Evolutionary conservation across 306 rosid genomes (phyloP), one percentile per base, ranked within the genome.

Genomic region (Rosa chinensis): DNA sequence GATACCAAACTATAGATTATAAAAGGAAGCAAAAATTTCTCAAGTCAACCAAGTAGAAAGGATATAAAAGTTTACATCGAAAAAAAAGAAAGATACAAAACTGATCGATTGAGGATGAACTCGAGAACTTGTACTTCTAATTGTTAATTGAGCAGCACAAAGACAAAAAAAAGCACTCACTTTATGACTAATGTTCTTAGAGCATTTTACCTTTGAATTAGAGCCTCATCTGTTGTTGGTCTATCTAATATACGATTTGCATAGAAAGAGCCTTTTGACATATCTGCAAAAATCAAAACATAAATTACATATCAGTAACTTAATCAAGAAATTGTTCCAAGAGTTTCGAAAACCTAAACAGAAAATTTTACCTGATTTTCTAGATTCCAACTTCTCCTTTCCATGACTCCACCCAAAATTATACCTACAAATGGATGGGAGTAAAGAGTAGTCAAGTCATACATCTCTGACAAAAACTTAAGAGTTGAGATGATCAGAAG

Each of bases 401-500:
- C 98, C 99, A 82, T 95, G 99, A 84, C 97, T 95, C 99, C 99
- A 95, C 72, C 99, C 99, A 86, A 91, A 89, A 84, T 93, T 92
- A 87, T 95, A 95, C 90, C 99, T 92, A 73, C 59, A 73, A 78
- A 78, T 81, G 73, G 72, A 81, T 14, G 81, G 73, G 73, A 56
- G 67, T 44, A 82, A 79, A 74, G 77, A 67, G 53, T 79, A 61
- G 40, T 47, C 16, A 37, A 77, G 61, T 76, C 48, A 82, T 45
- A 42, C 47, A 72, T 25, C 28, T 72, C 39, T 23, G 43, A 61
- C 66, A 9, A 25, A 59, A 56, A 56, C 63, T 56, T 8, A 56
- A n/a, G 32, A 56, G 63, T n/a, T 21, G 28, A 55, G 23, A 55
- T n/a, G 25, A 59, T 21, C 35, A 59, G 6, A 59, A 21, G 64